Evolutionary conservation across 2,329 filamentous ascomycete genomes (phyloP), one percentile per base, ranked within the genome.

Genomic region (Scleromitrula shiraiana): DNA sequence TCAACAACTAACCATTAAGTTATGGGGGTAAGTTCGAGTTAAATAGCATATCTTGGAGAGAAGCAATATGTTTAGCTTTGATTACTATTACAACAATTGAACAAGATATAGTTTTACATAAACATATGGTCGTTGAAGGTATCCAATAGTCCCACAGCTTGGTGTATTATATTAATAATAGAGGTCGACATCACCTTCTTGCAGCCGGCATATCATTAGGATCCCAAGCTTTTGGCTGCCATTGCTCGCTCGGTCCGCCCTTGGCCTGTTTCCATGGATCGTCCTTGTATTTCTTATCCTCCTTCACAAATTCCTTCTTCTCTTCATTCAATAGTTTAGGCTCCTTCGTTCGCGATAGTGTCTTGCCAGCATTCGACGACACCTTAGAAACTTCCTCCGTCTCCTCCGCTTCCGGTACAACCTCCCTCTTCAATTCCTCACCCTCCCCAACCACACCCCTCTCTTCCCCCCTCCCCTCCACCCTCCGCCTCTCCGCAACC

Each of bases 241-340:
- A 63, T 27, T 56, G 52, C 61, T 85, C 80, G 46, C 80, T 72
- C 0, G 80, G 77, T 0, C 71, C 73, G n/a, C 68, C 68, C n/a
- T 64, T 69, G 1, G 73, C 70, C 53, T 70, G 72, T 24, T 74
- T 75, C 80, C 81, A 85, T 2, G 81, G 80, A 59, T 82, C 59
- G 8, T 59, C 55, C 35, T 51, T 51, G 24, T 51, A 46, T 33
- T 54, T 51, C 41, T 54, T 51, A 24, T 50, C 53, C 43, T 54
- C 44, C 38, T 39, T 26, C 32, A 33, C 14, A 33, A 24, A 43
- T 23, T 23, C 45, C 29, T 46, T 46, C 23, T 46, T 33, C 41
- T 38, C 38, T 30, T 30, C 42, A 42, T 48, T 23, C 8, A 7
- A 19, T 40, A n/a, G 23, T 23, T 38, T 38, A 37, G n/a, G n/a